Base-by-base conservation (phyloP, 1,284 basidiomycete genomes). In the Xanthoconium separans region DNA sequence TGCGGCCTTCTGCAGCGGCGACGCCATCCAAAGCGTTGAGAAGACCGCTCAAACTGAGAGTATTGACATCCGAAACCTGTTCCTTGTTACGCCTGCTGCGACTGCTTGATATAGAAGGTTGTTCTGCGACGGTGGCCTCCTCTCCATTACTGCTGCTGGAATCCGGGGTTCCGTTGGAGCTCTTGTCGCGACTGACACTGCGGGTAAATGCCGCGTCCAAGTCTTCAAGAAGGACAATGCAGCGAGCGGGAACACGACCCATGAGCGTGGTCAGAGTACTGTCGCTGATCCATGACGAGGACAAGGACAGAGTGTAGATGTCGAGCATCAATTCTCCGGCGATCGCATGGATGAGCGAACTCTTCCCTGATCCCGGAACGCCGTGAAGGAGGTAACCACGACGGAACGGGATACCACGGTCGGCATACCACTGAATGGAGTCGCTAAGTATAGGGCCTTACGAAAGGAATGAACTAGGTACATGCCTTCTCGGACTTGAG, bases 1-100 rank as follows among this genome's bases (percentile, higher is more conserved):
- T 80, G 5, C 91, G 78, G 8, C 91, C 91, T 66, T 93, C 91
- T 0, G 85, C 82, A 15, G 90, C 89, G 4, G 89, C 89, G n/a
- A 93, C 89, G 48, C 91, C 91, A 62, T 93, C 91, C 44, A 93
- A 76, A 10, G 89, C 89, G 63, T 93, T 93, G 54, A 94, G 75
- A 61, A 93, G 67, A 24, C 91, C 91, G 57, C 87, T 90, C 62
- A 93, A 73, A 59, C 83, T 89, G 44, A 93, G 75, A 0, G 89
- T 91, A 62, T 91, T 91, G 51, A 86, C 79, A 56, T 91, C 89
- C n/a, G 83, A 84, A 56, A 90, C 65, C 34, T 81, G 77, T 41
- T 88, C 83, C 58, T 74, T 76, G 63, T 82, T 77, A 61, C 78
- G 69, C 64, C 77, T 66, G 63, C 77, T 67, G 29, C 74, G 77